These are phyloP conservation scores for Macrolepiota albuminosa DNA, from an alignment of 768 basidiomycete species.

Conservation along the genomic window DNA sequence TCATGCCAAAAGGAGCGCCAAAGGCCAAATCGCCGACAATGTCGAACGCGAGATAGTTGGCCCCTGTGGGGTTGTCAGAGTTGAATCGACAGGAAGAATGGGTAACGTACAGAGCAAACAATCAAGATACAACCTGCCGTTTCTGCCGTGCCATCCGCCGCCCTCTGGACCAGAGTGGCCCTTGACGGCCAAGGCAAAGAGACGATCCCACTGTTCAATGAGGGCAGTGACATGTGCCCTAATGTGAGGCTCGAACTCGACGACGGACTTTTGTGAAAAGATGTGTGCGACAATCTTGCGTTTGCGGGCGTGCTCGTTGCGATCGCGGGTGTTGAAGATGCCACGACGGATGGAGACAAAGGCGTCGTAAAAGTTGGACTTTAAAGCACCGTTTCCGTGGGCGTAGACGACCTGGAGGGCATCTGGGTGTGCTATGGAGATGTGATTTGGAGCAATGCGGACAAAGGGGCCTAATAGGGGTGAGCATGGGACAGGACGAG, in stretches of 20 bases:
- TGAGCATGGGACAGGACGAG: background rate
- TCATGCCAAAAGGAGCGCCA: slow-evolving; percentile 87
- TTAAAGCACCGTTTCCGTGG: slow-evolving; percentile 79
- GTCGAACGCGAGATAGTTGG: slow-evolving; percentile 53
- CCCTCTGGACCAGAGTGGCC: slow-evolving; percentile 56
- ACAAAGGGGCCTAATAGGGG: slow-evolving; percentile 50
- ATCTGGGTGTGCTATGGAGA: slow-evolving; percentile 74
- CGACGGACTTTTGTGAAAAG: slow-evolving; percentile 78
- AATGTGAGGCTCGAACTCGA: slow-evolving; percentile 84
- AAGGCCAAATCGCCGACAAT: slow-evolving; percentile 88
- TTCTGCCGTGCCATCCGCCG: slow-evolving; percentile 58
- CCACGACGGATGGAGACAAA: slow-evolving; percentile 74
- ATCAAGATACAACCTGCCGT: slow-evolving; percentile 70
- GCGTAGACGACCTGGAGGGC: slow-evolving; percentile 75
- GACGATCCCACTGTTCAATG: slow-evolving; percentile 70
- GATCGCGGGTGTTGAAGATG: slow-evolving; percentile 75
- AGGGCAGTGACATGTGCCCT: slow-evolving; percentile 53
- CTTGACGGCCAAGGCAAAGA: slow-evolving; percentile 52
- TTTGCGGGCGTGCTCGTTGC: slow-evolving; percentile 78
- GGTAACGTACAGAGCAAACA: slow-evolving; percentile 59
- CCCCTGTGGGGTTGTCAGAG: slow-evolving; percentile 28
- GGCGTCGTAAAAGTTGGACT: slow-evolving; percentile 73
- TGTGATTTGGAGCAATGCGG: slow-evolving; percentile 71
- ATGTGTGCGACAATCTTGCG: slow-evolving; percentile 88
- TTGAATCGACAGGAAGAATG: background rate